Evolutionary conservation across 306 rosid genomes (phyloP), one percentile per base, ranked within the genome.

Genomic region (Ziziphus jujuba): DNA sequence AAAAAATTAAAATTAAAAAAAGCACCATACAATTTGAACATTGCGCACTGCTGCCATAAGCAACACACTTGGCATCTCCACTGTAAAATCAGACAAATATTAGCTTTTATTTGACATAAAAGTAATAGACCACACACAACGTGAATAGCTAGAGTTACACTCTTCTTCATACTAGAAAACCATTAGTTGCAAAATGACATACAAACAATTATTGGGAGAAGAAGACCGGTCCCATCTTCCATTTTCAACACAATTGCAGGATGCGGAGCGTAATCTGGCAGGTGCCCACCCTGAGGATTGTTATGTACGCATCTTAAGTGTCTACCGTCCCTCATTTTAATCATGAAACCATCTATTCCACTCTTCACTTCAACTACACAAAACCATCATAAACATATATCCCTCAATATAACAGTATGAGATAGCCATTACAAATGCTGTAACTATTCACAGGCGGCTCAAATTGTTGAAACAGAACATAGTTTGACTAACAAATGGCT

Each of bases 161-260:
- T 66, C 53, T 38, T 56, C 49, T 21, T 23, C n/a, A 66, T 33
- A n/a, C 10, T 38, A 68, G 69, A 58, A n/a, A 63, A 44, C 13
- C 33, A 70, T 20, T 49, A 53, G 24, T 54, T 40, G 28, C 49
- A 24, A 72, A 62, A 21, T 45, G 56, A 85, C 99, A 60, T 90
- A 93, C 99, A 93, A 78, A 93, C 99, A 80, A 93, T 93, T 76
- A 93, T 93, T 52, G 99, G 99, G 56, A 93, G 96, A 85, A 93
- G 96, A 72, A 93, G 87, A 45, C 89, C 99, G 14, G 97, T 90
- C 78, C 97, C 97, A 69, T 93, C 97, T 72, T 93, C 97, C 92
- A 93, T 90, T 88, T 90, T 93, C 85, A 93, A 72, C 7, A 93
- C 99, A 61, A 93, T 93, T 36, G 99, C 97, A 25, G 99, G 97